Base-by-base conservation (phyloP, 2,329 filamentous ascomycete species). In the Colletotrichum lini region DNA sequence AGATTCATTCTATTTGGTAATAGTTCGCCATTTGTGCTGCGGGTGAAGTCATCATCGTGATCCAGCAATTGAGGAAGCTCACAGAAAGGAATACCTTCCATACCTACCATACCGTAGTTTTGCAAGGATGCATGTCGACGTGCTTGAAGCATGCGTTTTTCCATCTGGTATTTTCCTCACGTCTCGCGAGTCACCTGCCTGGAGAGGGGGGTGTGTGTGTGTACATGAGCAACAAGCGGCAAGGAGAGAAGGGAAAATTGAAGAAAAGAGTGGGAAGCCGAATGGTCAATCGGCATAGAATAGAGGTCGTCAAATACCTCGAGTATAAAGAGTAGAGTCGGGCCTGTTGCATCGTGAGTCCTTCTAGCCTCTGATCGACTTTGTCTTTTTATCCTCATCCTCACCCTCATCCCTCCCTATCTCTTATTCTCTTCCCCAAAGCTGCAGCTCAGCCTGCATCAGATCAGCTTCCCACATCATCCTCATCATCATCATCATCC, bases 21-120 rank as follows among this genome's bases (percentile, higher is more conserved):
- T 73, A 73, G 63, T 45, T 61, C 44, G 44, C 40, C 66, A 65
- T 53, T 38, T 42, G 50, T 66, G 59, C 63, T 73, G 66, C 58
- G 65, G 61, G 70, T 73, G 72, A 73, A 71, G 72, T 73, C 72
- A 71, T 73, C 66, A 73, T 73, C 72, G 67, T 73, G 72, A 73
- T 73, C 72, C 49, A 61, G 18, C 30, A 61, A 42, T 50, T 44
- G n/a, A 18, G 58, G 47, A 47, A 61, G 50, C 47, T 45, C 42
- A 62, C 50, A 38, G 45, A 59, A 38, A 44, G 56, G 50, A 50
- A 30, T 52, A 42, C 52, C 18, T 56, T 18, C 18, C 30, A 56
- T 38, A 15, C 18, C 10, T 38, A 54, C 35, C 52, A 15, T 12
- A 56, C 30, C 13, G 52, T 38, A 18, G 18, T 56, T 21, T 60